A percentile compares a stretch with the other conserved stretches of the same genome.
phyloP scores from a whole-genome alignment of 2,329 filamentous ascomycete species.

The Fonsecaea nubica region DNA sequence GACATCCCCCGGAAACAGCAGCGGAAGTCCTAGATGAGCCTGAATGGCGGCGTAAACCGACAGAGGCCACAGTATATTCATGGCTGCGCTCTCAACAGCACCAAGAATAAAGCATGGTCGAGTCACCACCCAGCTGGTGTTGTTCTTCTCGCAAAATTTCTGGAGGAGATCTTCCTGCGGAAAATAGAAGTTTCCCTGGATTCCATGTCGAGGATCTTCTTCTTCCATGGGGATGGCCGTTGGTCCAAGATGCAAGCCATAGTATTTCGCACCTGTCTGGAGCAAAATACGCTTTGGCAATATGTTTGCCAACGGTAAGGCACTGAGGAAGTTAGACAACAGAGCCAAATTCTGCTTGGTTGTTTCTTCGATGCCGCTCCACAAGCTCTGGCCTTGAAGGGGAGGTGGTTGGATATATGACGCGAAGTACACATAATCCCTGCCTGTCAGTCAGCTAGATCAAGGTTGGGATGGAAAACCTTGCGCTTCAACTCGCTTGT shows the following conservation, averaged over 20 bases:
- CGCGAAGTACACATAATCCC: constrained; percentile 60
- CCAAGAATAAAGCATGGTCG: constrained; percentile 58
- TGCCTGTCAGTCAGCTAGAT: constrained; percentile 16
- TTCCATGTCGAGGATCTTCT: constrained; percentile 50
- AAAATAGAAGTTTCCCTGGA: constrained; percentile 63
- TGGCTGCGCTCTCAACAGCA: constrained; percentile 56
- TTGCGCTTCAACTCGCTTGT: constrained; percentile 39
- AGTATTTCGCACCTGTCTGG: constrained; percentile 61
- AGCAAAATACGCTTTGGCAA: constrained; percentile 56
- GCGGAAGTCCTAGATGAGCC: constrained; percentile 47
- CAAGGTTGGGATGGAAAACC: neutral
- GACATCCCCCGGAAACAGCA: constrained; percentile 55
- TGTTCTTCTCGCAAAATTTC: constrained; percentile 48
- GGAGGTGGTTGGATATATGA: constrained; percentile 55
- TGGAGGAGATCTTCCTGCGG: constrained; percentile 58
- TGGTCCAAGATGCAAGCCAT: constrained; percentile 58
- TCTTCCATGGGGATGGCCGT: constrained; percentile 54
- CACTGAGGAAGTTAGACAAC: constrained; percentile 53
- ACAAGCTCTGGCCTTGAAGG: constrained; percentile 12
- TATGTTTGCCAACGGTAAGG: constrained; percentile 51
- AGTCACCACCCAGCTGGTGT: constrained; percentile 54
- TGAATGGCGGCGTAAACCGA: constrained; percentile 59
- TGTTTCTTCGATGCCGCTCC: constrained; percentile 19
- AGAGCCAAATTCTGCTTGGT: constrained; percentile 20
- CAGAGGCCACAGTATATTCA: constrained; percentile 57